A percentile compares a stretch with the other conserved stretches of the same genome.
Conservation (phyloP, 805 yeast species). For the Metschnikowia chrysomelidarum region DNA sequence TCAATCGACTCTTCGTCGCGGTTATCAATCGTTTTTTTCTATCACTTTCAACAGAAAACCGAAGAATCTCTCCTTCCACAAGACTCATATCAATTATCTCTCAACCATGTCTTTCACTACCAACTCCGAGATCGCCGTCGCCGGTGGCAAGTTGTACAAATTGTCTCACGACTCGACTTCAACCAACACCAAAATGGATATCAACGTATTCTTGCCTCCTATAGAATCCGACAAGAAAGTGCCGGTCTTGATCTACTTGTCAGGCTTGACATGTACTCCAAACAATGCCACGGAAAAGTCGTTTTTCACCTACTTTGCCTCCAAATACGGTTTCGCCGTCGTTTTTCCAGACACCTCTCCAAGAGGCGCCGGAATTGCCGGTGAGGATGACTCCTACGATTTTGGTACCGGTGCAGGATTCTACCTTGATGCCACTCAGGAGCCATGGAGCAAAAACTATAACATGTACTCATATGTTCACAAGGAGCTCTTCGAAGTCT, state of each 20-base stretch:
- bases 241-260: constrained; percentile 77
- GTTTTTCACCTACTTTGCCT: constrained; percentile 76
- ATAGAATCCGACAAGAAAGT: constrained; percentile 30
- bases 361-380: constrained; percentile 71
- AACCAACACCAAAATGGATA: constrained; percentile 73
- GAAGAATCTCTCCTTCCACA: too few relatives aligned
- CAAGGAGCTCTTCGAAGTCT: constrained; percentile 60
- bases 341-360: constrained; percentile 98
- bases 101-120: constrained; percentile 48
- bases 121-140: constrained; percentile 54
- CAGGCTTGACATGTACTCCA: constrained; percentile 93
- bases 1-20: too few relatives aligned
- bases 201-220: constrained; percentile 79
- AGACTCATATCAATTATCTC: too few relatives aligned
- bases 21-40: too few relatives aligned
- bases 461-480: constrained; percentile 84
- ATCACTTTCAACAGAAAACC: too few relatives aligned
- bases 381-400: constrained; percentile 84
- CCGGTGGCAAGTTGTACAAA: constrained; percentile 76
- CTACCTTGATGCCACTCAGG: constrained; percentile 79
- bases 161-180: constrained; percentile 66
- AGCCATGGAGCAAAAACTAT: constrained; percentile 70
- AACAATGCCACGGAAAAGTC: constrained; percentile 94
- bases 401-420: constrained; percentile 96
- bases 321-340: constrained; percentile 78